Evolutionary conservation across 345 rosid genomes (phyloP), one percentile per base, ranked within the genome.

Genomic region (Aethionema arabicum): DNA sequence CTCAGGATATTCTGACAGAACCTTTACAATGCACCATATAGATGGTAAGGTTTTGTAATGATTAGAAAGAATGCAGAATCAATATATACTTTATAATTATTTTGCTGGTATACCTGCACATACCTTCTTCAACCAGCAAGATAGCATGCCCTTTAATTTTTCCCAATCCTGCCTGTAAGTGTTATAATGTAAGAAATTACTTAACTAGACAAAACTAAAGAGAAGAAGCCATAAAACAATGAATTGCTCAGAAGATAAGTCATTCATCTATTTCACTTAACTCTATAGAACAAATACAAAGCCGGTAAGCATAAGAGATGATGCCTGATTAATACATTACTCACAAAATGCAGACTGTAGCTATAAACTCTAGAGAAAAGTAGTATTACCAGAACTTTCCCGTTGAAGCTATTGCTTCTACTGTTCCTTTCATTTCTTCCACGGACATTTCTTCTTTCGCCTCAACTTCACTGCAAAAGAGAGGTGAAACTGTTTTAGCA

Each of bases 71-170:
- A 36, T 9, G 47, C 4, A 12, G 15, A 55, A 53, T 54, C 48
- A 45, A 40, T 13, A 13, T n/a, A 66, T 27, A 14, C 41, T 41
- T 64, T 47, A 29, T 47, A 56, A 43, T 38, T 32, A 67, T 66
- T 45, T 71, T 16, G 56, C 63, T 50, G 68, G 77, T 91, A 67
- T 86, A 82, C 93, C 86, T 80, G 86, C 74, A 83, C 88, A 67
- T 88, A 93, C 99, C 99, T 87, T 91, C 91, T 90, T 93, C 87
- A 93, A 75, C 80, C 83, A 79, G 76, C 70, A 90, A 52, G 90
- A 93, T 36, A 93, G 74, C 75, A 76, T 65, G 74, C 69, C 76
- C 83, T 84, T 90, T 80, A 93, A 72, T 65, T 84, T 80, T 49
- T 77, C 88, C 99, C 99, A 93, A 53, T 81, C 87, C 65, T 78